Conservation (phyloP, 306 rosid genomes). For the Datisca glomerata region DNA sequence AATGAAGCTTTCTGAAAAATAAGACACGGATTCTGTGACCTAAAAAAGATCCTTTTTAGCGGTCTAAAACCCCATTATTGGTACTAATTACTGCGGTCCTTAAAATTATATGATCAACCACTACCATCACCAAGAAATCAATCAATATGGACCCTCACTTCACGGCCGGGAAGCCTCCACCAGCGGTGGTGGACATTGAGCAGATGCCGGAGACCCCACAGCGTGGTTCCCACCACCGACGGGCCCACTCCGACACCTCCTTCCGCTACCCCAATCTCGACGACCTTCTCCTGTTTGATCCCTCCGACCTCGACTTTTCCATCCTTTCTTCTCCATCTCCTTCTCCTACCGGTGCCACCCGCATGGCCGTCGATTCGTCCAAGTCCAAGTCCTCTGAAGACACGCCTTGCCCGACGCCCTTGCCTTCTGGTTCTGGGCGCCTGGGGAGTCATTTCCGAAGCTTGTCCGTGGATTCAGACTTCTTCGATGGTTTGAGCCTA, state of each 20-base stretch:
- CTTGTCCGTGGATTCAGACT: constrained; percentile 84
- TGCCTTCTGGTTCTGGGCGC: constrained; percentile 10
- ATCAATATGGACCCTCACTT: constrained; percentile 32
- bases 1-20: too few species aligned
- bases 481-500: constrained; percentile 57
- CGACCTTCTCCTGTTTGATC: constrained; percentile 82
- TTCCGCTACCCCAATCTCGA: constrained; percentile 74
- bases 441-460: constrained; percentile 43
- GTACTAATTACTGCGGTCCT: too few species aligned
- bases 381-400: constrained; percentile 35
- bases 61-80: too few species aligned
- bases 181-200: constrained; percentile 37
- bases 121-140: background rate
- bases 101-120: too few species aligned
- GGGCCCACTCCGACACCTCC: constrained; percentile 84
- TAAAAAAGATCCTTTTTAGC: too few species aligned
- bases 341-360: constrained; percentile 5
- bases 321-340: constrained; percentile 38
- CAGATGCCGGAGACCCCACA: constrained; percentile 62
- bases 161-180: constrained; percentile 24
- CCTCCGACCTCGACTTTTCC: constrained; percentile 83
- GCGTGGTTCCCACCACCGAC: constrained; percentile 78
- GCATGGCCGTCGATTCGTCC: constrained; percentile 32
- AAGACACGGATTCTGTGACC: too few species aligned
- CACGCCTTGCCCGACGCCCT: constrained; percentile 26